Percentiles rank a stretch among this genome's conserved stretches.
These are phyloP conservation scores for Vitis amurensis DNA, from an alignment of 164 flowering plant species.

Conservation along the genomic window DNA sequence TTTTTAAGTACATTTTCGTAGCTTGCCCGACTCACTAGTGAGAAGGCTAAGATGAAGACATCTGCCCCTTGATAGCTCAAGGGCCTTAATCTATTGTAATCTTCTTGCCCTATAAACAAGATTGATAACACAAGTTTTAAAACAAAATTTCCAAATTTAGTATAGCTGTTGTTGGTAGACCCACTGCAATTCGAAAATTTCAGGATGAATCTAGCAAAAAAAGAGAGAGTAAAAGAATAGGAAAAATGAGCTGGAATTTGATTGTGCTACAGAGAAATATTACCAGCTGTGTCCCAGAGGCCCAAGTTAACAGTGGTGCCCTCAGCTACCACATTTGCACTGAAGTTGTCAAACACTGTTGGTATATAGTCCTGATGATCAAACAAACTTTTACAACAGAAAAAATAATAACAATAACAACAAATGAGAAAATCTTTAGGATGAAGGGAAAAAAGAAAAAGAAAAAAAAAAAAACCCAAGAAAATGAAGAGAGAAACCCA, in stretches of 20 bases:
- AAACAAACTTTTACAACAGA: neutral
- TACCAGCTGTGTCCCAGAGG: constrained; percentile 99
- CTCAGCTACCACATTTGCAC: constrained; percentile 94
- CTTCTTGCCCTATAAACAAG: constrained; percentile 77
- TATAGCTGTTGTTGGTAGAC: neutral
- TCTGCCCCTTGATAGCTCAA: constrained; percentile 97
- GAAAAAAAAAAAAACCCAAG: neutral
- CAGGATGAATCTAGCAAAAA: neutral
- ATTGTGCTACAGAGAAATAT: neutral
- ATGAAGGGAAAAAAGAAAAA: neutral
- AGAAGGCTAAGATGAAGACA: constrained; percentile 90
- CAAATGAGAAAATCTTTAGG: neutral
- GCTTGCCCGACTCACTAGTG: constrained; percentile 92
- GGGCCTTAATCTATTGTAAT: constrained; percentile 94
- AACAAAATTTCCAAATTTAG: constrained; percentile 11
- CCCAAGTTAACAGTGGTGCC: constrained; percentile 94
- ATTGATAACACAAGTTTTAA: constrained; percentile 8
- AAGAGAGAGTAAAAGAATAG: neutral
- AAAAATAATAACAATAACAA: neutral
- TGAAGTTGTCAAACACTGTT: constrained; percentile 97
- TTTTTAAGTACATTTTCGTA: constrained; percentile 90
- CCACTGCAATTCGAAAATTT: neutral
- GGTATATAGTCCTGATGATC: constrained; percentile 77
- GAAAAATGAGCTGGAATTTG: neutral
- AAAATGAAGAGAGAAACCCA: neutral